Conservation (phyloP, 2,329 filamentous ascomycete genomes). For the Dothistroma septosporum region DNA sequence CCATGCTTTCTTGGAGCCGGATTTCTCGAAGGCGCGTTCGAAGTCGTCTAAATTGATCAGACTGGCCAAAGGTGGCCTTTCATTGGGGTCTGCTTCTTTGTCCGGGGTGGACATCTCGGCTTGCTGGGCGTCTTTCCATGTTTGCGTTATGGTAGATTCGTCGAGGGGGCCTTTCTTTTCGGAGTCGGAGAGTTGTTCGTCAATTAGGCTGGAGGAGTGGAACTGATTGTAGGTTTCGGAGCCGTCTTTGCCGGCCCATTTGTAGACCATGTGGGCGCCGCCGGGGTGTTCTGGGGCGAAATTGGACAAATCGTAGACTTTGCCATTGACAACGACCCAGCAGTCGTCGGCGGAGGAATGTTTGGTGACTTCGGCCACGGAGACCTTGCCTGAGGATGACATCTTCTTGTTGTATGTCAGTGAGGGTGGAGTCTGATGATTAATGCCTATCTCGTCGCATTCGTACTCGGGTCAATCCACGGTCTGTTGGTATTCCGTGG, state of each 20-base stretch:
- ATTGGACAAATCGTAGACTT: slow-evolving; percentile 63
- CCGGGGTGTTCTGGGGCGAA: slow-evolving; percentile 63
- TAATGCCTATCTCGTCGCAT: background rate
- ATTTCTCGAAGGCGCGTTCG: slow-evolving; percentile 38
- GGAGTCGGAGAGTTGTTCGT: slow-evolving; percentile 40
- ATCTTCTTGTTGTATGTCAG: background rate
- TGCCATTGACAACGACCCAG: slow-evolving; percentile 66
- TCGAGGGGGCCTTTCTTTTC: slow-evolving; percentile 40
- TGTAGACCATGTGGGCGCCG: slow-evolving; percentile 51
- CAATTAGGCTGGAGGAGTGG: slow-evolving; percentile 45
- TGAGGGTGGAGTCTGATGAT: background rate
- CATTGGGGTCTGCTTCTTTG: slow-evolving; percentile 26
- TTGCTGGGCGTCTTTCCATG: slow-evolving; percentile 32
- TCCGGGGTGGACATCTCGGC: slow-evolving; percentile 22
- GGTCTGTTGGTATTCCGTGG: background rate
- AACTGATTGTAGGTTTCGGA: slow-evolving; percentile 52
- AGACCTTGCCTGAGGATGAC: slow-evolving; percentile 13
- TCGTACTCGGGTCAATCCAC: background rate
- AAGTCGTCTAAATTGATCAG: slow-evolving; percentile 49
- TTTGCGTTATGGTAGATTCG: slow-evolving; percentile 28
- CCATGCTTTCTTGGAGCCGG: slow-evolving; percentile 38
- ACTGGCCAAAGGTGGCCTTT: slow-evolving; percentile 44
- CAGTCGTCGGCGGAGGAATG: slow-evolving; percentile 37
- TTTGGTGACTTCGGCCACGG: slow-evolving; percentile 33
- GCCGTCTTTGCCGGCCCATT: slow-evolving; percentile 53